Percentiles rank a stretch among this genome's conserved stretches.
These are phyloP conservation scores for Ormosia emarginata DNA, from an alignment of 306 rosid species.

Conservation along the genomic window DNA sequence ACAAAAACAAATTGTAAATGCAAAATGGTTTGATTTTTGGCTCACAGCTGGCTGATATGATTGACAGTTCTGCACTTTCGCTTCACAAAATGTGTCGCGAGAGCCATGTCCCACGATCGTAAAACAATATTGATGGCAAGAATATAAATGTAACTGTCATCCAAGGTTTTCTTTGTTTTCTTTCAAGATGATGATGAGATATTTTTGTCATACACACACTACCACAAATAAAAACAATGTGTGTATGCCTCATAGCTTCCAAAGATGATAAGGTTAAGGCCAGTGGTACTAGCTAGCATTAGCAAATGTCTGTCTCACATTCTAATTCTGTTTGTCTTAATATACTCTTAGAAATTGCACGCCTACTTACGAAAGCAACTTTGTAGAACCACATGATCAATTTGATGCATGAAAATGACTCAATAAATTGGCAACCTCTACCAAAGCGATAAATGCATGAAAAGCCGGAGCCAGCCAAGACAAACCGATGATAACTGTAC, in stretches of 20 bases:
- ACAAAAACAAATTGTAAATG: not conserved
- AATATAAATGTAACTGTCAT: not conserved
- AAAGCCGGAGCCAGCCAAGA: not conserved
- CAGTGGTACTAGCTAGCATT: not conserved
- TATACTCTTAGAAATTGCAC: not conserved
- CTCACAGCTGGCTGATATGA: constrained; percentile 22
- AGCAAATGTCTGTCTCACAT: not conserved
- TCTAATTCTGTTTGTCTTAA: constrained; percentile 8
- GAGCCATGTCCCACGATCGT: not conserved
- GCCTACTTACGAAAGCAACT: not conserved
- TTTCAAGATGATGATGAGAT: not conserved
- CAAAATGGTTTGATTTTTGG: not conserved
- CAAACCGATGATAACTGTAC: not conserved
- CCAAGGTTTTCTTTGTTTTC: not conserved
- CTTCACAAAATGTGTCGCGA: not conserved
- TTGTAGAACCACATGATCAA: constrained; percentile 4
- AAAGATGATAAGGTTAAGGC: constrained; percentile 13
- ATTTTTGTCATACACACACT: not conserved
- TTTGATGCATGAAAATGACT: constrained; percentile 28
- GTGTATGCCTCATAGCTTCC: not conserved
- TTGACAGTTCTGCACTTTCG: not conserved
- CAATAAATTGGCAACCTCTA: not conserved
- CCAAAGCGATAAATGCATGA: not conserved
- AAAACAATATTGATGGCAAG: not conserved
- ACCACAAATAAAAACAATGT: constrained; percentile 2